Percentiles rank a stretch among this genome's conserved stretches.
phyloP scores from a whole-genome alignment of 495 filamentous ascomycete genomes.

The Trichoderma gamsii region DNA sequence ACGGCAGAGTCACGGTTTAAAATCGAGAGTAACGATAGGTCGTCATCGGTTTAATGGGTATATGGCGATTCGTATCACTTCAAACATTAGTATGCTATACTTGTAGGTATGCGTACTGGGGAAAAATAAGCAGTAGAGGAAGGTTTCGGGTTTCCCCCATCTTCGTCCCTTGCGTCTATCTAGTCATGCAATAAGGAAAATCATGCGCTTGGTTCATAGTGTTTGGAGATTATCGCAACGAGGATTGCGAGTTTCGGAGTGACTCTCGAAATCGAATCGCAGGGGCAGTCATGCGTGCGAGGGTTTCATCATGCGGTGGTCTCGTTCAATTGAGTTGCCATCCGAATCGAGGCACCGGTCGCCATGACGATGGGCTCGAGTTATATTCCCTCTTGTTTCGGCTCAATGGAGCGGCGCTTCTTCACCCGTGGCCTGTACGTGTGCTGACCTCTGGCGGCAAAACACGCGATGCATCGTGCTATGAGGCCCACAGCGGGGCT shows the following conservation, averaged over 20 bases:
- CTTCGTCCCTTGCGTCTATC: not conserved
- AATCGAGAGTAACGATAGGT: no score
- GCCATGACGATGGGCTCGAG: not conserved
- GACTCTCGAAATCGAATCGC: not conserved
- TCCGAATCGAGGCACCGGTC: not conserved
- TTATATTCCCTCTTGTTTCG: not conserved
- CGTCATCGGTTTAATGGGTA: no score
- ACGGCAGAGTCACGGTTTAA: no score
- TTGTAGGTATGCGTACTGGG: not conserved
- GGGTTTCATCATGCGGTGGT: not conserved
- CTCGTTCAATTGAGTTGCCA: not conserved
- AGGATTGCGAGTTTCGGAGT: not conserved
- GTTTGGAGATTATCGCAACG: not conserved
- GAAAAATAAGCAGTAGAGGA: not conserved
- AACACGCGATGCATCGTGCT: constrained; percentile 8
- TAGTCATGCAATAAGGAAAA: not conserved
- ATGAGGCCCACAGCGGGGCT: constrained; percentile 6
- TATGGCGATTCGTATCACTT: no score
- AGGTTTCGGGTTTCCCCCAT: not conserved
- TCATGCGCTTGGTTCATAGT: not conserved
- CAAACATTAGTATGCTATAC: not conserved
- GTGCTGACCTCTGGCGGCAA: not conserved
- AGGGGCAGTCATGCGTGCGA: no score
- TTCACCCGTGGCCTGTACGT: not conserved
- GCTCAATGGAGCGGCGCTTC: not conserved